Evolutionary conservation across 75 land plant genomes (phyloP).

Genomic region (Picea sitchensis): DNA sequence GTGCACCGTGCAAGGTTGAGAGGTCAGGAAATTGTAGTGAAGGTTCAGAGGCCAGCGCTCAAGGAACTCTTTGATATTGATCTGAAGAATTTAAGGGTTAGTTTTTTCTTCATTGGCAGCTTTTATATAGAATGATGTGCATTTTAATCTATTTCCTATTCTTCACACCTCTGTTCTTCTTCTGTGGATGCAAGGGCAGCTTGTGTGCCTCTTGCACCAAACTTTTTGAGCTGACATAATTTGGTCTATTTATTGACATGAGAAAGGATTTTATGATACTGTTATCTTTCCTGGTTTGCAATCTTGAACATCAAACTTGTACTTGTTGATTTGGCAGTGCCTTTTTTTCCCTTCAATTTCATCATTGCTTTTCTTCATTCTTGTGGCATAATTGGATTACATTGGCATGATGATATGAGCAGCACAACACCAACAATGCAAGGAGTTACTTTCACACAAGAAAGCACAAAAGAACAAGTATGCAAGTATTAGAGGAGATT

Average conservation of each 20-base stretch:
- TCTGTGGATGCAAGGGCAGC: background rate
- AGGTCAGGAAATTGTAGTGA: conserved; percentile 94
- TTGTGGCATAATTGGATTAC: no score
- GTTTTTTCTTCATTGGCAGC: background rate
- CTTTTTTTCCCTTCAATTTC: no score
- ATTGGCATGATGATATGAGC: no score
- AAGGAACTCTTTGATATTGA: conserved; percentile 98
- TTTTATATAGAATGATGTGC: background rate
- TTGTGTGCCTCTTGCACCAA: no score
- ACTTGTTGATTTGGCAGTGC: no score
- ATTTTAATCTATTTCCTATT: background rate
- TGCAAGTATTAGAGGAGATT: no score
- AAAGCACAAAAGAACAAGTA: no score
- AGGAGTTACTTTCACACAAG: no score
- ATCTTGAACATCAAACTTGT: no score
- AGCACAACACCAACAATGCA: no score
- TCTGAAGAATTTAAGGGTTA: conserved; percentile 93
- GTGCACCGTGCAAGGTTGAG: conserved; percentile 89
- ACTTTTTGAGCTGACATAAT: background rate
- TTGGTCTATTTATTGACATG: background rate
- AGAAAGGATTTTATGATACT: background rate
- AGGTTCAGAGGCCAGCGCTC: conserved; percentile 97
- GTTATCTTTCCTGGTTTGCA: background rate
- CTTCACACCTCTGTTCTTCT: background rate
- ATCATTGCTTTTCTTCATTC: no score